Base-by-base conservation (phyloP, 345 rosid genomes). In the Melastoma malabathricum region DNA sequence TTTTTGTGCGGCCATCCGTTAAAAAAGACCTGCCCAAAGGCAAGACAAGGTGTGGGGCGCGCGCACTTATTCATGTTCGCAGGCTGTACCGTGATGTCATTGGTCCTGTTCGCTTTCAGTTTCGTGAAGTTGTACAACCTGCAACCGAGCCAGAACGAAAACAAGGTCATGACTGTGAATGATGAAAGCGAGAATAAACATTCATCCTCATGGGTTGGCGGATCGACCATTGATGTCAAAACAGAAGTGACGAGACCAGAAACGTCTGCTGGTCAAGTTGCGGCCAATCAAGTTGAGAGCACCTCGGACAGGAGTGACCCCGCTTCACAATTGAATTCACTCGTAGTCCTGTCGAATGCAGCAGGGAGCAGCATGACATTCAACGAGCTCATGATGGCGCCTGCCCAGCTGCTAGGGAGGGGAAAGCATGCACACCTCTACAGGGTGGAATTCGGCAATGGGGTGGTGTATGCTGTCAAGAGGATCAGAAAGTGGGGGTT, bases 401-500 rank as follows among this genome's bases (percentile, higher is more conserved):
- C 89, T 1, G 89, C 85, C 0, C 81, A 78, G 67, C 55, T 78
- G 75, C 65, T 82, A 1, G 74, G 74, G 17, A 70, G 74, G 64
- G 83, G 82, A 52, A 70, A 68, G 43, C 68, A 74, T 2, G 57
- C 79, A 29, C 76, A 74, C 59, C 72, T 82, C 6, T 82, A 76
- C 44, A 76, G 64, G 63, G 80, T 82, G 45, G 51, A 54, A 3
- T 65, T 71, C 20, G 72, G 68, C 31, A 66, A 66, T 5, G 72
- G 82, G 27, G 56, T 48, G 60, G 44, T 14, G 3, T 55, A 78
- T 23, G 82, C 69, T 17, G 83, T 82, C 12, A 76, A 78, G 62
- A 72, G 89, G 71, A 68, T 82, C 47, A 82, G 79, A 49, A 71
- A 69, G 50, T 76, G 89, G 89, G 61, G 23, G 15, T 68, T 74